A percentile compares a stretch with the other conserved stretches of the same genome.
Evolutionary conservation across 2,329 filamentous ascomycete species (phyloP).

Genomic region (Teratosphaeria epicoccoides): DNA sequence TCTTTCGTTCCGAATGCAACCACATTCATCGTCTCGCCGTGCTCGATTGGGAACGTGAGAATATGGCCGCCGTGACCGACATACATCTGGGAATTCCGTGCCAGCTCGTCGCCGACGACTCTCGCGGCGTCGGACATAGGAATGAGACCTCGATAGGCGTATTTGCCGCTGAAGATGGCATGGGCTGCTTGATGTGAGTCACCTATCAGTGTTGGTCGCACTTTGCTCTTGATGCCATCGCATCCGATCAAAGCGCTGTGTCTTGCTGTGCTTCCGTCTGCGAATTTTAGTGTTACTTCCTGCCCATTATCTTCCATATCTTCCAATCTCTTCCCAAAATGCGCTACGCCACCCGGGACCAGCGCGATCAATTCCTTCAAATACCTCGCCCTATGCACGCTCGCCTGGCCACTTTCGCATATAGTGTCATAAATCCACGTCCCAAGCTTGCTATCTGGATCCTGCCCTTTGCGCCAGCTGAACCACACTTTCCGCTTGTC

Average conservation of each 20-base stretch:
- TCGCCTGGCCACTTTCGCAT: slow-evolving; percentile 12
- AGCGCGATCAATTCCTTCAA: slow-evolving; percentile 40
- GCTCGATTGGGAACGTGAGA: slow-evolving; percentile 51
- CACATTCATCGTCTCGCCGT: slow-evolving; percentile 47
- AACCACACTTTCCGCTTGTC: slow-evolving; percentile 28
- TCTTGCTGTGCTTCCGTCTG: slow-evolving; percentile 34
- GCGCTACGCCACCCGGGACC: slow-evolving; percentile 31
- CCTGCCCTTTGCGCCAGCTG: slow-evolving; percentile 28
- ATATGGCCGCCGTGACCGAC: slow-evolving; percentile 32
- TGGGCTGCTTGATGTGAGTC: slow-evolving; percentile 34
- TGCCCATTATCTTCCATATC: slow-evolving; percentile 16
- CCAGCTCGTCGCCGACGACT: slow-evolving; percentile 40
- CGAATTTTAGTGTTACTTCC: slow-evolving; percentile 28
- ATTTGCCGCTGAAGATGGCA: slow-evolving; percentile 46
- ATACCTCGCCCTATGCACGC: slow-evolving; percentile 40
- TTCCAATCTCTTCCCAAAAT: slow-evolving; percentile 20
- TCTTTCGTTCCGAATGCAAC: slow-evolving; percentile 37
- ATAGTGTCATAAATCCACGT: slow-evolving; percentile 16
- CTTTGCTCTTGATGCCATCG: slow-evolving; percentile 51
- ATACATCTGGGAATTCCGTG: slow-evolving; percentile 44
- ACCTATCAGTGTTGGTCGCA: slow-evolving; percentile 44
- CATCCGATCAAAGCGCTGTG: slow-evolving; percentile 46
- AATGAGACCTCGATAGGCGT: slow-evolving; percentile 52
- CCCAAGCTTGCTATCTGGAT: slow-evolving; percentile 11
- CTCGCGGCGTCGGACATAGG: slow-evolving; percentile 45